Base-by-base conservation (phyloP, 441 rosid species). In the Eruca vesicaria region DNA sequence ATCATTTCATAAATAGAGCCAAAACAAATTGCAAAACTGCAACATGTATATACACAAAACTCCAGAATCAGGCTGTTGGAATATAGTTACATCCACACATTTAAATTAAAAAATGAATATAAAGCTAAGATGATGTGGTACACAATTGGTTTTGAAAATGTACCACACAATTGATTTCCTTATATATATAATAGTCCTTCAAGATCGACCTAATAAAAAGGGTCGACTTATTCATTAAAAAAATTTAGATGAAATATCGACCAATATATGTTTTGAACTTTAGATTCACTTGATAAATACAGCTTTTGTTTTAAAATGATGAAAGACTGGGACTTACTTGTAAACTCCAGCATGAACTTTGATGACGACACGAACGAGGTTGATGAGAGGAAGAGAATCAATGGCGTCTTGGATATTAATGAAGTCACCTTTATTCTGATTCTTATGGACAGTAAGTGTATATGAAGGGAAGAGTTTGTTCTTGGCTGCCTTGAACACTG, bases 301-400 rank as follows among this genome's bases (percentile, higher is more conserved):
- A 58, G 63, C 11, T 52, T 1, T 5, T 52, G 1, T 41, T 41
- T 9, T 4, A 19, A 55, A 21, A 55, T 10, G 14, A 53, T 19
- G 58, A 18, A 53, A n/a, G 55, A 68, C 6, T 64, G 57, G n/a
- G 35, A 82, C 99, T 82, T 81, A 95, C 98, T 68, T 84, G 91
- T 93, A 96, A 81, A 91, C 90, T 36, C 99, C 99, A 59, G 99
- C 87, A 78, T 90, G 93, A 71, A 96, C 89, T 81, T 87, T 96
- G 89, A 96, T 91, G 66, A 96, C 88, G 32, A 93, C 99, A 68
- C 99, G 86, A 52, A 91, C 94, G 52, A 89, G 90, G 82, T 93
- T 96, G 35, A 89, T 77, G 73, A 82, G 85, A 32, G 99, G 99
- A 20, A 96, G 94, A 75, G 97, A 93, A 83, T 96, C 97, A 78